These are phyloP conservation scores for Sugiyamaella valdiviana DNA, from an alignment of 805 yeast species.

Conservation along the genomic window DNA sequence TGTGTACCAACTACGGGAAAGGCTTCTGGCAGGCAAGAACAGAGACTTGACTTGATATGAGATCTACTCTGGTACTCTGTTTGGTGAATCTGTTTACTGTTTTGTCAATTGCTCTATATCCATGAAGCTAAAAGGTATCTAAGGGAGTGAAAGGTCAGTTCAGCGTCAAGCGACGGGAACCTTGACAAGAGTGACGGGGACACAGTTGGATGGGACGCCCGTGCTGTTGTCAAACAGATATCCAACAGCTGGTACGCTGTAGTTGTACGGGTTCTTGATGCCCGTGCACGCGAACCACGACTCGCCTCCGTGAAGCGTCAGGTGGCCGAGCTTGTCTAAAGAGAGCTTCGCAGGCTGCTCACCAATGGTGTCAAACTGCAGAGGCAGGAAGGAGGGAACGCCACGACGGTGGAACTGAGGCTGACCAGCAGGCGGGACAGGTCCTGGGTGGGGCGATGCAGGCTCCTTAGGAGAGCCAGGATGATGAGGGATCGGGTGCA, in stretches of 20 bases:
- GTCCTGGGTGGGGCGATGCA: no score
- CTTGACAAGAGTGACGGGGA: not conserved
- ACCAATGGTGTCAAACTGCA: not conserved
- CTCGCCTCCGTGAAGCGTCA: not conserved
- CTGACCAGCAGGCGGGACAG: no score
- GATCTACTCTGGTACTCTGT: not conserved
- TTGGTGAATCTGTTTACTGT: not conserved
- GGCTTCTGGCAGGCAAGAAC: slow-evolving; percentile 21
- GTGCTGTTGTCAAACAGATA: not conserved
- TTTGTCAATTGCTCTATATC: not conserved
- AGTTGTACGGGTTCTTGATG: not conserved
- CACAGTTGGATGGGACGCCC: not conserved
- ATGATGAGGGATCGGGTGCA: no score
- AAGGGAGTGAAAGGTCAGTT: not conserved
- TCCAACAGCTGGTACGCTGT: not conserved
- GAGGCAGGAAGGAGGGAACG: not conserved
- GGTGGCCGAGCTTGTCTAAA: not conserved
- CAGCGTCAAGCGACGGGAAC: not conserved
- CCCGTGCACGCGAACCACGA: not conserved
- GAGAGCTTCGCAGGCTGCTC: not conserved
- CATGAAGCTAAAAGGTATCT: not conserved
- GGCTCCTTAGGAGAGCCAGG: no score
- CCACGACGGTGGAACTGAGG: no score
- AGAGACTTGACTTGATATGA: not conserved
- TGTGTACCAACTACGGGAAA: slow-evolving; percentile 23